A percentile compares a stretch with the other conserved stretches of the same genome.
Conservation (phyloP, 1,284 basidiomycete species). For the Tetrapyrgos nigripes region DNA sequence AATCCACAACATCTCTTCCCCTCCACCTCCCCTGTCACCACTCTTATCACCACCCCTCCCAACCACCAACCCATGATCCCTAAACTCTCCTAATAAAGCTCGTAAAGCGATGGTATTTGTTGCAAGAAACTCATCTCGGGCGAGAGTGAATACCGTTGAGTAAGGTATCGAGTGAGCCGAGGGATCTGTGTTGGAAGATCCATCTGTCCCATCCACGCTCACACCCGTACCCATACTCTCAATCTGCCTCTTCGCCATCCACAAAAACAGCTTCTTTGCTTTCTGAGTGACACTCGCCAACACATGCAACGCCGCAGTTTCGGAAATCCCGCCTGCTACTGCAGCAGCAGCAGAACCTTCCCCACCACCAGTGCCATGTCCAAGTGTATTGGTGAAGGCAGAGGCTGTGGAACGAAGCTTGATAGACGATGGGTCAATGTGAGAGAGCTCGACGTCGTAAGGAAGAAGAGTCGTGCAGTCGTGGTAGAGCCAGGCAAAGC, state of each 20-base stretch:
- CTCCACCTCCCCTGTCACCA: constrained; percentile 18
- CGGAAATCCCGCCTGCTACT: constrained; percentile 58
- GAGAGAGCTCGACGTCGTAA: constrained; percentile 82
- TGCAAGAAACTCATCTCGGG: constrained; percentile 84
- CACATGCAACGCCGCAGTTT: constrained; percentile 85
- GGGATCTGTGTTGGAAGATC: constrained; percentile 33
- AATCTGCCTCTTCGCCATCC: constrained; percentile 73
- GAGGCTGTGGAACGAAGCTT: not conserved
- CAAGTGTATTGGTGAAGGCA: constrained; percentile 50
- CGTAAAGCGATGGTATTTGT: constrained; percentile 85
- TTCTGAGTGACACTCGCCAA: constrained; percentile 87
- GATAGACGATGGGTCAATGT: constrained; percentile 68
- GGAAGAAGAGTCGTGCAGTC: constrained; percentile 83
- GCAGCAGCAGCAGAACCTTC: constrained; percentile 38
- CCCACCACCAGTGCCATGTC: constrained; percentile 44
- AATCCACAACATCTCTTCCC: constrained; percentile 79
- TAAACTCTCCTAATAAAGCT: constrained; percentile 86
- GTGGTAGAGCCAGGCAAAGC: constrained; percentile 89
- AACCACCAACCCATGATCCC: constrained; percentile 85
- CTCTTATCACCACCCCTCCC: constrained; percentile 18
- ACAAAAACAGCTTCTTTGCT: constrained; percentile 79
- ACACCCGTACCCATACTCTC: constrained; percentile 52
- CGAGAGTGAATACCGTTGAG: constrained; percentile 67
- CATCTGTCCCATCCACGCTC: constrained; percentile 24
- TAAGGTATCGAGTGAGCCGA: constrained; percentile 45